A percentile compares a stretch with the other conserved stretches of the same genome.
These are phyloP conservation scores for Serpula lacrymans DNA, from an alignment of 768 basidiomycete genomes.

Conservation along the genomic window DNA sequence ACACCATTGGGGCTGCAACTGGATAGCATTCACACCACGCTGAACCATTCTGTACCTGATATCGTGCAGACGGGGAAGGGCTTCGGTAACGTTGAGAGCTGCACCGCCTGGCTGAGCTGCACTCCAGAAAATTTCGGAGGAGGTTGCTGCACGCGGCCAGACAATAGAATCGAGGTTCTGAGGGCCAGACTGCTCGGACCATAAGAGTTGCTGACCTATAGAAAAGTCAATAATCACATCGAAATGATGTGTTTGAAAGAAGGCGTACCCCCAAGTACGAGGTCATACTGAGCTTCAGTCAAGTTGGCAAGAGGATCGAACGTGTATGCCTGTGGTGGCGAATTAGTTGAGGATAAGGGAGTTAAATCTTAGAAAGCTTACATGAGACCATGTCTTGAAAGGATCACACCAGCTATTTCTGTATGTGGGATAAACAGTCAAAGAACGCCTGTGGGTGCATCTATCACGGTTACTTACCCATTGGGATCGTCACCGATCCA, in stretches of 20 bases:
- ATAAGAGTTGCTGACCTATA: conserved; percentile 38
- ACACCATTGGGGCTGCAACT: conserved; percentile 58
- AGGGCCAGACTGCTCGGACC: conserved; percentile 45
- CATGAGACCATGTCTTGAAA: conserved; percentile 50
- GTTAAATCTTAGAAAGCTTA: conserved; percentile 19
- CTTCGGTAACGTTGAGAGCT: conserved; percentile 32
- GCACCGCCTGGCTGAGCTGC: conserved; percentile 34
- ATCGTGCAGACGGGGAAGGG: conserved; percentile 52
- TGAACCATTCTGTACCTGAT: conserved; percentile 45
- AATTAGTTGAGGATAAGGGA: conserved; percentile 14
- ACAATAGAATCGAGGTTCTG: conserved; percentile 40
- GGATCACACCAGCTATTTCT: conserved; percentile 48
- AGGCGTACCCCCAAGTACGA: conserved; percentile 37
- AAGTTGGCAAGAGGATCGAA: conserved; percentile 50
- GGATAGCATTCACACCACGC: conserved; percentile 43
- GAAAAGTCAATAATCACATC: neutral
- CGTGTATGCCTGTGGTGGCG: conserved; percentile 36
- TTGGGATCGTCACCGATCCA: conserved; percentile 38
- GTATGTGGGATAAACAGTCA: neutral
- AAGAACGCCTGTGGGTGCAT: neutral
- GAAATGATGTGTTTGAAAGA: conserved; percentile 9
- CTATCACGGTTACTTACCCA: conserved; percentile 17
- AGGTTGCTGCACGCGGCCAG: conserved; percentile 47
- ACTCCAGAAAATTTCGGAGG: conserved; percentile 56
- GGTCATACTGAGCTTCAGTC: conserved; percentile 27